phyloP scores from a whole-genome alignment of 768 basidiomycete genomes.

The Mycena metata region DNA sequence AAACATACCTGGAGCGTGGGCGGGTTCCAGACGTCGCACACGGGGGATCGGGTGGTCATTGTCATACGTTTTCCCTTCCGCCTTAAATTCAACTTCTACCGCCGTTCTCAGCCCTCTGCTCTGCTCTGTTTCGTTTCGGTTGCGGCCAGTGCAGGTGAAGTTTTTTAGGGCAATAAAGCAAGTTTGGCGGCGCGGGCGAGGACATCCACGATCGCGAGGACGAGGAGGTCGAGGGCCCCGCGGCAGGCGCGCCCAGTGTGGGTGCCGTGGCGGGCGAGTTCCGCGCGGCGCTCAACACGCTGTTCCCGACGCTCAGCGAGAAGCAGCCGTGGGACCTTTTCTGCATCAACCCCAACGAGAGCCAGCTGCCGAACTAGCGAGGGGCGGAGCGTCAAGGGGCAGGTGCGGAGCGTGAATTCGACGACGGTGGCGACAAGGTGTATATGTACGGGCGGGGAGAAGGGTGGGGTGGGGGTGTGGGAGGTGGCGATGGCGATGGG shows the following conservation, averaged over 20 bases:
- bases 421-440: conserved; percentile 73
- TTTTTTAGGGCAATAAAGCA: too few relatives aligned
- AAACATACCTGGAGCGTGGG: conserved; percentile 93
- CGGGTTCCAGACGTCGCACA: conserved; percentile 93
- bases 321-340: conserved; percentile 93
- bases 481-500: conserved; percentile 87
- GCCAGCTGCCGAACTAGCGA: conserved; percentile 95
- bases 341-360: conserved; percentile 95
- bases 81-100: too few relatives aligned
- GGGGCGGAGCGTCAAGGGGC: conserved; percentile 91
- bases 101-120: too few relatives aligned
- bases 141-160: too few relatives aligned
- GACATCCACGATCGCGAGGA: conserved; percentile 68
- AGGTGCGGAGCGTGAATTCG: conserved; percentile 86
- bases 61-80: conserved; percentile 71
- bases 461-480: conserved; percentile 62
- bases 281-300: conserved; percentile 83
- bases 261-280: conserved; percentile 85
- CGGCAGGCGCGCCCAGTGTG: conserved; percentile 41
- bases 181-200: conserved; percentile 52
- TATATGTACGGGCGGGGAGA: conserved; percentile 56
- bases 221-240: conserved; percentile 62
- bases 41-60: conserved; percentile 92
- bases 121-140: too few relatives aligned
- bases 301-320: conserved; percentile 91